Evolutionary conservation across 1,284 basidiomycete genomes (phyloP), one percentile per base, ranked within the genome.

Genomic region (Ustilago cynodontis): DNA sequence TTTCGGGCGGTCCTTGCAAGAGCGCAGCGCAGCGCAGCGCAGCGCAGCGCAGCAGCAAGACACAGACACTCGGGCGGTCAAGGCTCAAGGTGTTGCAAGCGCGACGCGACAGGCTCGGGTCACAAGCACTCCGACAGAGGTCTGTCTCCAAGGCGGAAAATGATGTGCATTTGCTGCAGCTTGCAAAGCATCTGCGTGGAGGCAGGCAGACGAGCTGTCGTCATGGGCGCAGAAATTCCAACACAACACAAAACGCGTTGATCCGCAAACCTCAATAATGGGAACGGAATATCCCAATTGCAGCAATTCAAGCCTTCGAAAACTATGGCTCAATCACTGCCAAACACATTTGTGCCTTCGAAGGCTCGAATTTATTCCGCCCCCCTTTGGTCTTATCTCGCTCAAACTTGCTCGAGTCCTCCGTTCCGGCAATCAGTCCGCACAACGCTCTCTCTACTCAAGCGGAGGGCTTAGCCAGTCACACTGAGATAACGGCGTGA

Each of bases 201-300:
- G 56, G 29, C 35, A 39, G n/a, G 22, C 41, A 47, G 41, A 16
- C n/a, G 41, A 39, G 37, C 18, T 43, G 22, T 31, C 29, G 56
- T n/a, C 37, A 45, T n/a, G 18, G n/a, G n/a, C 20, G 14, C 26
- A 6, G 16, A 59, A 18, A 39, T 16, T 13, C 13, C 13, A 39
- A 39, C 18, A 59, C 41, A 43, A 43, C 41, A 43, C 41, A 43
- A 26, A 43, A 55, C 60, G 67, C 67, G 61, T 70, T 70, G 67
- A 70, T 70, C 52, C 41, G 52, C 39, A 45, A 54, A 28, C 18
- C 24, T 22, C 50, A 18, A 22, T 10, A 61, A n/a, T 28, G 13
- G 41, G 59, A 54, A 54, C 60, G 60, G 60, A 62, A 55, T 62
- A 53, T 61, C 39, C 43, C 54, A 53, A 26, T 45, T 47, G 18